phyloP scores from a whole-genome alignment of 345 rosid species.

The Citrus inodora region DNA sequence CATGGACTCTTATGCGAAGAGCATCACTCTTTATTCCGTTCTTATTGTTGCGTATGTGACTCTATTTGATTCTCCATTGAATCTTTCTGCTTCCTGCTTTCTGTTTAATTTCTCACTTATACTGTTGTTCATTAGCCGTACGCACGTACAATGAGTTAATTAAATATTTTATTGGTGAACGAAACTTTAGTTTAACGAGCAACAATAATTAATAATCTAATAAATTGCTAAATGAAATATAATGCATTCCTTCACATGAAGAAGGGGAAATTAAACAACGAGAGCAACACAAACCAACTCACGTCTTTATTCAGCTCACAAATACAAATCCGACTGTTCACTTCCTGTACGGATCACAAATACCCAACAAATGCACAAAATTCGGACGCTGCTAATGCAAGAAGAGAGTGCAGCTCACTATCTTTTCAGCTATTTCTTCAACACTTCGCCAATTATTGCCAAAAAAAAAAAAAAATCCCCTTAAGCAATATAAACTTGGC shows the following conservation, averaged over 20 bases:
- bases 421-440: too few species aligned
- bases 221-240: too few species aligned
- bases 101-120: background rate
- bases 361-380: background rate
- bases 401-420: background rate
- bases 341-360: background rate
- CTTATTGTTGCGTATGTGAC: background rate
- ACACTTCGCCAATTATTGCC: too few species aligned
- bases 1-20: background rate
- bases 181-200: too few species aligned
- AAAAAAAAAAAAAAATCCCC: too few species aligned
- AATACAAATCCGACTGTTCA: background rate
- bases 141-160: too few species aligned
- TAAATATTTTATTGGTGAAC: too few species aligned
- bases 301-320: background rate
- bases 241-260: too few species aligned
- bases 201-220: too few species aligned
- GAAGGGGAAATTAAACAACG: too few species aligned
- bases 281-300: background rate
- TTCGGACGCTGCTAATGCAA: background rate
- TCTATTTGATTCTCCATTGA: slow-evolving; percentile 5
- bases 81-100: background rate
- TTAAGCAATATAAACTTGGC: too few species aligned
- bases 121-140: background rate
- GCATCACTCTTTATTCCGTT: background rate